Evolutionary conservation across 2,329 filamentous ascomycete genomes (phyloP).

Genomic region (Nigrospora osmanthi): DNA sequence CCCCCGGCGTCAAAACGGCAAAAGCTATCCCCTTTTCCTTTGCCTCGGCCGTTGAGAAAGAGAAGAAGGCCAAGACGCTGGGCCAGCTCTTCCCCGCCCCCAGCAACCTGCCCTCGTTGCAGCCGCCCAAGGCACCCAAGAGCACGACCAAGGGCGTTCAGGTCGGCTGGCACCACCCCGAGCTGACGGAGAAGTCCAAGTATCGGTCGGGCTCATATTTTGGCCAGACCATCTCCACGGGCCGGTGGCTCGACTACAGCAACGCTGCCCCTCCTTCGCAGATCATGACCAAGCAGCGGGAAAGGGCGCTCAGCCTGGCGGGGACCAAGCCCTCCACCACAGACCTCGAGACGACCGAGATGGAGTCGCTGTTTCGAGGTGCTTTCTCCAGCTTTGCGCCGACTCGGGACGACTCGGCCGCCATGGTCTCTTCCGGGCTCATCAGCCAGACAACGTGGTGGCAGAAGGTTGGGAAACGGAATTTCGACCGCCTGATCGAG

Average conservation of each 20-base stretch:
- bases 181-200: conserved; percentile 45
- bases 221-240: conserved; percentile 55
- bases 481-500: conserved; percentile 58
- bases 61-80: conserved; percentile 51
- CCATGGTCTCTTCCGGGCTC: conserved; percentile 59
- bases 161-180: conserved; percentile 46
- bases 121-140: conserved; percentile 66
- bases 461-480: conserved; percentile 60
- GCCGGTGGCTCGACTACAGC: conserved; percentile 64
- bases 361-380: conserved; percentile 67
- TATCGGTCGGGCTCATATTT: conserved; percentile 55
- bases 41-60: conserved; percentile 33
- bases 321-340: conserved; percentile 48
- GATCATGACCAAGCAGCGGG: conserved; percentile 57
- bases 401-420: conserved; percentile 63
- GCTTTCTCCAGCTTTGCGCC: conserved; percentile 78
- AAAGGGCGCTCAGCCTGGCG: conserved; percentile 61
- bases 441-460: conserved; percentile 66
- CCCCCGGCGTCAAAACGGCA: conserved; percentile 65
- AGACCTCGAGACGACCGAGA: conserved; percentile 55
- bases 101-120: conserved; percentile 54
- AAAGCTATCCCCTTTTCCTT: conserved; percentile 47
- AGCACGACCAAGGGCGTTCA: conserved; percentile 56
- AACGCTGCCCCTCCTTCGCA: conserved; percentile 50
- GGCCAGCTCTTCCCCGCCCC: conserved; percentile 69